A percentile compares a stretch with the other conserved stretches of the same genome.
phyloP scores from a whole-genome alignment of 176 grass and related monocot genomes.

The Chrysopogon serrulatus region DNA sequence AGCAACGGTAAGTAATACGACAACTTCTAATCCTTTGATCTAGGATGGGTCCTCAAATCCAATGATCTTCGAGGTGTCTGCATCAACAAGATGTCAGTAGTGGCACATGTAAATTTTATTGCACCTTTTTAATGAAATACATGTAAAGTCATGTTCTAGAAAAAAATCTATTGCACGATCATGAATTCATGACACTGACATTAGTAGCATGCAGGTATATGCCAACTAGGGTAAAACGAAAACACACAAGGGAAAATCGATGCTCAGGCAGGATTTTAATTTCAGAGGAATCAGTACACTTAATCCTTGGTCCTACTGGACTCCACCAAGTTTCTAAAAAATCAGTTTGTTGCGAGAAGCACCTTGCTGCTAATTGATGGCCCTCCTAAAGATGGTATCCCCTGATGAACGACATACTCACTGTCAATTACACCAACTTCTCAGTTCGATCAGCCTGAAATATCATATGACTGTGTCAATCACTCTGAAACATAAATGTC shows the following conservation, averaged over 20 bases:
- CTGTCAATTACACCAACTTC: conserved; percentile 94
- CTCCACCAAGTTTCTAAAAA: background rate
- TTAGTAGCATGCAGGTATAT: background rate
- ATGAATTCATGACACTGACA: background rate
- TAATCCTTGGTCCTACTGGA: background rate
- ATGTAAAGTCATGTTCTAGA: too few relatives aligned
- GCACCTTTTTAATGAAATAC: too few relatives aligned
- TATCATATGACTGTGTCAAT: conserved; percentile 15
- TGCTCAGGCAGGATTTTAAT: background rate
- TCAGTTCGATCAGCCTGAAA: conserved; percentile 95
- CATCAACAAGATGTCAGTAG: background rate
- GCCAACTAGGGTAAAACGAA: conserved; percentile 4
- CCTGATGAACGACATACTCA: conserved; percentile 88
- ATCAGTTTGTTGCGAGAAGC: background rate
- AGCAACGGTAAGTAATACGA: background rate
- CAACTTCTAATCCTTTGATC: background rate
- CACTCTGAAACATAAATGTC: conserved; percentile 56
- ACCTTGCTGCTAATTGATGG: conserved; percentile 67
- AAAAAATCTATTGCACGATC: too few relatives aligned
- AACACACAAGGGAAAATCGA: background rate
- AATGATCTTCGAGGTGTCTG: conserved; percentile 70
- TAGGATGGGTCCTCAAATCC: conserved; percentile 64
- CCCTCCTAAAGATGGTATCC: conserved; percentile 94
- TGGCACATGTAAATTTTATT: background rate
- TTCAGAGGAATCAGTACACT: background rate